Base-by-base conservation (phyloP, 2,329 filamentous ascomycete species). In the Canariomyces notabilis region DNA sequence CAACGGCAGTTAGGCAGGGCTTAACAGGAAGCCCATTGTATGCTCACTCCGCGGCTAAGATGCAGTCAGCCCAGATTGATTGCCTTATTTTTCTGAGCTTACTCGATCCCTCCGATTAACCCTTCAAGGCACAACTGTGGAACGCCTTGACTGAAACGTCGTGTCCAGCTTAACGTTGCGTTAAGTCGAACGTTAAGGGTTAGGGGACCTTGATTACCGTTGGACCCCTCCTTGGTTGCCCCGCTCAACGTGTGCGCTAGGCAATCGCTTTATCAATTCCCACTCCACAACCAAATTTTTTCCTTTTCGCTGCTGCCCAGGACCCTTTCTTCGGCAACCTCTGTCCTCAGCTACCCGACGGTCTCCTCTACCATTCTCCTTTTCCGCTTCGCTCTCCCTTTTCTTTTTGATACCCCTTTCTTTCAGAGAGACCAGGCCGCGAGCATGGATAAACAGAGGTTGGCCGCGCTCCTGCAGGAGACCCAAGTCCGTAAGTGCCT, bases 381-480 rank as follows among this genome's bases (percentile, higher is more conserved):
- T 42, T 47, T 23, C 46, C 31, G 23, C 48, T 45, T 20, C 38
- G 23, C 42, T 40, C 40, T 31, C 44, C 41, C 15, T 44, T 44
- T 47, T 31, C 32, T 49, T 31, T 32, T 46, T 55, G 49, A 44
- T 52, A 48, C 47, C 51, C 50, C 48, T 48, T 52, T 48, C 51
- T 48, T 49, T 35, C 37, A 42, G 29, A 46, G n/a, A 44, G 44
- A 44, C 37, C 48, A 46, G 42, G 43, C 35, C 33, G 43, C 20
- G 16, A 53, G 26, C 47, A 59, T 58, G 58, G 57, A 58, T 26
- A 44, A 55, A 39, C 51, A 57, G 42, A 45, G 50, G 48, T 46
- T 60, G 48, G 57, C 54, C 6, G 48, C 52, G 39, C 55, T 59
- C 55, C 57, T 59, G 14, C 26, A 52, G 55, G 57, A 59, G 56